Conservation (phyloP, 768 basidiomycete genomes). For the Mycena rosella region DNA sequence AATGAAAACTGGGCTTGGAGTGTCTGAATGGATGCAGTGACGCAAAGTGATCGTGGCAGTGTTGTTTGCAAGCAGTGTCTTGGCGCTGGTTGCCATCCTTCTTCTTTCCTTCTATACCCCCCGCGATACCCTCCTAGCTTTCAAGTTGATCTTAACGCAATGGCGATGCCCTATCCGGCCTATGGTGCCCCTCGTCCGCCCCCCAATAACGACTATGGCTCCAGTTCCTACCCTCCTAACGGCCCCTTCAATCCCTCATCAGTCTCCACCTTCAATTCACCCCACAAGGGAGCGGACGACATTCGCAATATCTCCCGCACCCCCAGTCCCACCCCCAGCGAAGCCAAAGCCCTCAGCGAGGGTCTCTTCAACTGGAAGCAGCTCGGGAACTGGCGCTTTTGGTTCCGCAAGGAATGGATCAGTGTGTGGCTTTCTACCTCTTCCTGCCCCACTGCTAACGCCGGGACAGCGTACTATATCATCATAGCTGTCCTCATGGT, state of each 20-base stretch:
- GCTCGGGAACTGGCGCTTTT: slow-evolving; percentile 60
- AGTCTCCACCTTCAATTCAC: slow-evolving; percentile 20
- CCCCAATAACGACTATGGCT: slow-evolving; percentile 38
- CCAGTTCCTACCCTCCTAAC: slow-evolving; percentile 23
- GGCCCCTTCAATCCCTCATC: slow-evolving; percentile 21
- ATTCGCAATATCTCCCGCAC: slow-evolving; percentile 52
- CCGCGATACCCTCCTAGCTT: slow-evolving; percentile 16
- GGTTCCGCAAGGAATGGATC: slow-evolving; percentile 68
- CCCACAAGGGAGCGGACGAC: slow-evolving; percentile 38
- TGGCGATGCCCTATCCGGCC: slow-evolving; percentile 36
- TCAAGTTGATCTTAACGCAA: slow-evolving; percentile 54
- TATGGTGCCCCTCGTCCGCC: slow-evolving; percentile 49
- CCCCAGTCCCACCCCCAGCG: slow-evolving; percentile 76
- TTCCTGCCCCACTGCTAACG: neutral
- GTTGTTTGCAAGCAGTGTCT: neutral
- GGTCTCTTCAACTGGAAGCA: slow-evolving; percentile 61
- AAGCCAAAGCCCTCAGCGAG: slow-evolving; percentile 58
- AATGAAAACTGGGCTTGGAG: no score
- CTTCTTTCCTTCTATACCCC: slow-evolving; percentile 5
- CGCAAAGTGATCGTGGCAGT: neutral
- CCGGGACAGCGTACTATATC: slow-evolving; percentile 64
- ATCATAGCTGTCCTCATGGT: slow-evolving; percentile 57
- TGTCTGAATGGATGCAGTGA: no score
- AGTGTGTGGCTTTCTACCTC: slow-evolving; percentile 55
- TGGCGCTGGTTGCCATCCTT: slow-evolving; percentile 24